Evolutionary conservation across 192 early-diverging fungal species (phyloP), one percentile per base, ranked within the genome.

Genomic region (Chytriomyces hyalinus): DNA sequence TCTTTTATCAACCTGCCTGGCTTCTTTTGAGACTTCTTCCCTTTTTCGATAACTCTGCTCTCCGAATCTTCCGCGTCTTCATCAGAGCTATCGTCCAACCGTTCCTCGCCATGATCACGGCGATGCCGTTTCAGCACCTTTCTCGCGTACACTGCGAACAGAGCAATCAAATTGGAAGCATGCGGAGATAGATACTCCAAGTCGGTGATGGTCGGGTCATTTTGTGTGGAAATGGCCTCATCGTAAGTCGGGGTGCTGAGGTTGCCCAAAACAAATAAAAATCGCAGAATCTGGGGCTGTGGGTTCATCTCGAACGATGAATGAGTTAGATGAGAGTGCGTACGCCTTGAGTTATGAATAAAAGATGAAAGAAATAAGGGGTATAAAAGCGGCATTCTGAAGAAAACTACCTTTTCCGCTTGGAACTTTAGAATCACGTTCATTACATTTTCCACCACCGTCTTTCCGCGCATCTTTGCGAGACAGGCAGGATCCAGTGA

Each of bases 191-290:
- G 44, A 7, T 36, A 20, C 10, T 62, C 7, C 71, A 61, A 47
- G 36, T 26, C 50, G 4, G 45, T 8, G 22, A 71, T 22, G 13
- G 17, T 50, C 69, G 69, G 20, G 15, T 53, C 48, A 8, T 68
- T 26, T 17, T 57, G 62, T 10, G 22, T 81, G 22, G 48, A 51
- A n/a, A 20, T 10, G 64, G 61, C 71, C 6, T 49, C 53, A 5
- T 36, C 49, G 20, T 46, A 61, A 2, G 63, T 22, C 15, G 46
- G 53, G 11, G 76, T 69, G 44, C 80, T 86, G 64, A 86, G 11
- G 57, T 84, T 86, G 6, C 82, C 85, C 17, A 86, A 73, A 44
- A 84, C 75, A 69, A 86, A 86, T 17, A 75, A 70, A n/a, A 84
- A 9, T 3, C 85, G 82, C 22, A 80, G 46, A 17, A 86, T 61